Evolutionary conservation across 139 green algal species (phyloP).

Genomic region (Dunaliella primolecta): DNA sequence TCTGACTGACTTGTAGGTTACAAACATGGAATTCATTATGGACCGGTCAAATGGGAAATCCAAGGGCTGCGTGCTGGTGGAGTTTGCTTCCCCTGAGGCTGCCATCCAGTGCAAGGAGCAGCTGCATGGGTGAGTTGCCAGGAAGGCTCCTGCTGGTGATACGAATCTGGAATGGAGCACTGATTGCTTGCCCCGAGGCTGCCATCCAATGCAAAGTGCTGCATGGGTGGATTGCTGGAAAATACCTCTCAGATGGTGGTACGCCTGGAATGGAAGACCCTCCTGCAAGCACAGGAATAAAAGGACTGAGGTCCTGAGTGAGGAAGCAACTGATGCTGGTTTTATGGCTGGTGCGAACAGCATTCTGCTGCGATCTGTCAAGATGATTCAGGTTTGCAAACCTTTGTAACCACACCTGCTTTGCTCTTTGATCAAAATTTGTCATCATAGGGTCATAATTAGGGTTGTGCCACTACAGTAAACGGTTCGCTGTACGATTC

Average conservation of each 20-base stretch:
- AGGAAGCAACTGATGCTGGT: neutral
- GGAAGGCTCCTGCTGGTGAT: neutral
- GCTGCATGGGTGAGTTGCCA: slow-evolving; percentile 53
- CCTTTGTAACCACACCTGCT: neutral
- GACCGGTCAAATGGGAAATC: slow-evolving; percentile 82
- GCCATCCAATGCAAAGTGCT: slow-evolving; percentile 61
- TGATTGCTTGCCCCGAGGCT: slow-evolving; percentile 39
- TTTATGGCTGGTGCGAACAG: neutral
- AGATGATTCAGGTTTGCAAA: neutral
- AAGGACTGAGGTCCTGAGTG: neutral
- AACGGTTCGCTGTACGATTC: too few relatives aligned
- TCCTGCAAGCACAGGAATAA: neutral
- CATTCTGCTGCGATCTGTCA: neutral
- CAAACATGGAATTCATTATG: slow-evolving; percentile 72
- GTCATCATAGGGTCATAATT: too few relatives aligned
- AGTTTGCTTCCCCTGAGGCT: slow-evolving; percentile 54
- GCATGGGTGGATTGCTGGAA: slow-evolving; percentile 42
- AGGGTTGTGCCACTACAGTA: too few relatives aligned
- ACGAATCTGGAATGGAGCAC: neutral
- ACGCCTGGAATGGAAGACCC: neutral
- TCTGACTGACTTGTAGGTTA: slow-evolving; percentile 49
- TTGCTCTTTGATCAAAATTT: too few relatives aligned
- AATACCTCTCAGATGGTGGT: neutral
- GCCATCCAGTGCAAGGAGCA: slow-evolving; percentile 56
- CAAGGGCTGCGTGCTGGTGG: slow-evolving; percentile 76